phyloP scores from a whole-genome alignment of 2,329 filamentous ascomycete species.

The Cladosporium oxysporum region DNA sequence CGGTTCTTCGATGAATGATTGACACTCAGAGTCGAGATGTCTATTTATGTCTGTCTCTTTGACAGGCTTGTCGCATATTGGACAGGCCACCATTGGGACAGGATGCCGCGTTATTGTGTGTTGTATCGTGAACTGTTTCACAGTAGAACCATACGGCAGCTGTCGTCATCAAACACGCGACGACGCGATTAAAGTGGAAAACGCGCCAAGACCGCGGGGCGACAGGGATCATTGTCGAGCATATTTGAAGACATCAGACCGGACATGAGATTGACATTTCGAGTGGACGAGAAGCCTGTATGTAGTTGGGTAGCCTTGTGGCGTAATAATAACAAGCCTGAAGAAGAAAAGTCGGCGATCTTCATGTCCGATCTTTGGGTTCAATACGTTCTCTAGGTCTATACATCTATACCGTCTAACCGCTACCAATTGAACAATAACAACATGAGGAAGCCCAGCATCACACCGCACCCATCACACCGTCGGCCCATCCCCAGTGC shows the following conservation, averaged over 20 bases:
- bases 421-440: neutral
- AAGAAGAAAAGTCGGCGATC: neutral
- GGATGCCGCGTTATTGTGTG: neutral
- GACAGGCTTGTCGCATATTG: constrained; percentile 39
- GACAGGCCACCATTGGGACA: constrained; percentile 28
- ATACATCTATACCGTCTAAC: neutral
- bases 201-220: neutral
- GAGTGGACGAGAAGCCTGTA: no score
- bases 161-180: constrained; percentile 11
- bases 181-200: neutral
- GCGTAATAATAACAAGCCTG: neutral
- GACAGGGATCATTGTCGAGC: no score
- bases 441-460: neutral
- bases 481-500: neutral
- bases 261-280: neutral
- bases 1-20: constrained; percentile 63
- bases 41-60: constrained; percentile 76
- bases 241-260: no score
- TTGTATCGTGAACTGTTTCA: neutral
- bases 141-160: neutral
- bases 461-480: neutral
- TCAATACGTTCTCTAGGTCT: neutral
- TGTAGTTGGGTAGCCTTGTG: neutral
- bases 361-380: neutral
- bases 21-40: constrained; percentile 85